phyloP scores from a whole-genome alignment of 202 grass and related monocot genomes.

The Panicum virgatum region DNA sequence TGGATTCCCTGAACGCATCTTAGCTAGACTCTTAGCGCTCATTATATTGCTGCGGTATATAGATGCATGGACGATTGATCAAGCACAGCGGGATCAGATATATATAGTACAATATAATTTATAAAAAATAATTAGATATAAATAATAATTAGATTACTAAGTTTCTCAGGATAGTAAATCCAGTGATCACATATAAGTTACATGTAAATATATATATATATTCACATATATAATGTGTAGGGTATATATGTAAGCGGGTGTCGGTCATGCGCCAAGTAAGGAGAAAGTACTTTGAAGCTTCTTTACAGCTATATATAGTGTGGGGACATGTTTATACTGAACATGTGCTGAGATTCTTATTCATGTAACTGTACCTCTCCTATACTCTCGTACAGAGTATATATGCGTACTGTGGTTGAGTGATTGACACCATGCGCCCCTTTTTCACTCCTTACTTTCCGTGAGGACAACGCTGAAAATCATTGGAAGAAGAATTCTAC shows the following conservation, averaged over 20 bases:
- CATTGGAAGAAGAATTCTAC: not conserved
- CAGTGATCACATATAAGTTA: constrained; percentile 41
- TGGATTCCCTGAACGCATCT: constrained; percentile 47
- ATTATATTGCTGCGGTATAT: not conserved
- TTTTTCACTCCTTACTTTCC: not conserved
- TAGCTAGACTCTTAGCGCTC: not conserved
- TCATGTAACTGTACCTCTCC: not conserved
- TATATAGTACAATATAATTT: constrained; percentile 1
- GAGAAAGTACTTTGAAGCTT: constrained; percentile 10
- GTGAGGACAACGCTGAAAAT: not conserved
- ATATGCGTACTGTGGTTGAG: not conserved
- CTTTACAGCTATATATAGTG: not conserved
- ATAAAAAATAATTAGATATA: too few species aligned
- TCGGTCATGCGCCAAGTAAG: not conserved
- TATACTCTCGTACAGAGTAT: not conserved
- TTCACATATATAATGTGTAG: constrained; percentile 29
- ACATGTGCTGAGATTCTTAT: not conserved
- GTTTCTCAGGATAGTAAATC: constrained; percentile 1
- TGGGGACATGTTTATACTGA: not conserved
- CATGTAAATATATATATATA: constrained; percentile 55
- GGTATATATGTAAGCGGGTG: not conserved
- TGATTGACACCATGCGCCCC: not conserved
- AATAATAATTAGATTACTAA: constrained; percentile 30
- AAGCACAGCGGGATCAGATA: not conserved
- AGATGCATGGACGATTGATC: not conserved